These are phyloP conservation scores for Gymnopilus dilepis DNA, from an alignment of 768 basidiomycete genomes.

Conservation along the genomic window DNA sequence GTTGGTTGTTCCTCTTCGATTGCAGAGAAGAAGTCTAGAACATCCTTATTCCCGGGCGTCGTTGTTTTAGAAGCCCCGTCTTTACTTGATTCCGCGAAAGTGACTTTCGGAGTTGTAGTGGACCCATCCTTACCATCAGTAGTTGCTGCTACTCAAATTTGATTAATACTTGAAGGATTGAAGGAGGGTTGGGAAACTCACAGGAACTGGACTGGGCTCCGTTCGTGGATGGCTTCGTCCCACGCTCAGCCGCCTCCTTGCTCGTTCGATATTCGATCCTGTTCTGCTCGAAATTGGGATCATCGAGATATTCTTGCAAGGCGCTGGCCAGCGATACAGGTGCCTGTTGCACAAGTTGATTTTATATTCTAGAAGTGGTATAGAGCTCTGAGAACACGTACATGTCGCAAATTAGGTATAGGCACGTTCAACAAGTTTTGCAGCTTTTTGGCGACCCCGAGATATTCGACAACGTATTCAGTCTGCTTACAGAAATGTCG, in stretches of 20 bases:
- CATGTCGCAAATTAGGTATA: conserved; percentile 93
- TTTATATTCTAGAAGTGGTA: too few species aligned
- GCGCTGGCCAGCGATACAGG: conserved; percentile 94
- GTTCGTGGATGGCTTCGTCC: conserved; percentile 26
- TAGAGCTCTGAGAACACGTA: conserved; percentile 36
- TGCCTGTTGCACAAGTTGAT: conserved; percentile 63
- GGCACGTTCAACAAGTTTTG: conserved; percentile 93
- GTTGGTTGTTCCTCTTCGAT: conserved; percentile 83
- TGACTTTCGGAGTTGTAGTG: conserved; percentile 16
- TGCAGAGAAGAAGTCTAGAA: conserved; percentile 86
- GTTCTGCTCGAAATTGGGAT: conserved; percentile 97
- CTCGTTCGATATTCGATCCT: conserved; percentile 88
- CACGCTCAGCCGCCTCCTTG: conserved; percentile 65
- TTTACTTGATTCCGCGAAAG: conserved; percentile 18
- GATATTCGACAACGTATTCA: conserved; percentile 89
- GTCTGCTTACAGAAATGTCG: conserved; percentile 95
- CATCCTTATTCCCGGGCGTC: conserved; percentile 51
- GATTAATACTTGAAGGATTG: neutral
- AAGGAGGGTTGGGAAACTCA: conserved; percentile 30
- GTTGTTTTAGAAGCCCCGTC: conserved; percentile 22
- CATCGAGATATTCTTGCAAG: conserved; percentile 93
- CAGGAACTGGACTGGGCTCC: conserved; percentile 34
- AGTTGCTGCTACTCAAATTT: neutral
- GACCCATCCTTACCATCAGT: conserved; percentile 12
- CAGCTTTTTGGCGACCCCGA: conserved; percentile 90